Percentiles rank a stretch among this genome's conserved stretches.
Conservation (phyloP, 139 green algal species). For the Chlorella sp. region DNA sequence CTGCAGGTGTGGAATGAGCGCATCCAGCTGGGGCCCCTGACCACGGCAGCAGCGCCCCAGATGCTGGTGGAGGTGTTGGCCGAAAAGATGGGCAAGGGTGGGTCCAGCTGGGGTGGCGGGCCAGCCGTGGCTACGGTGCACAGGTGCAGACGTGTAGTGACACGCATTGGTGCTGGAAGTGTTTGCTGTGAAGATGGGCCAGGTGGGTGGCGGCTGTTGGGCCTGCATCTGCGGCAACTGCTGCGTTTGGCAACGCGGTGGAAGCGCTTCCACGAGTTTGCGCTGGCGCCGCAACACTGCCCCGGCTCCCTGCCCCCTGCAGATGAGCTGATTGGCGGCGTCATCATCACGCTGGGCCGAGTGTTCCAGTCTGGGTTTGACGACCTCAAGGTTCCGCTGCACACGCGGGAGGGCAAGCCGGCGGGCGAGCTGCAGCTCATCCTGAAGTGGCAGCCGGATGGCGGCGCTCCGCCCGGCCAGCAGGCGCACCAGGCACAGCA, state of each 20-base stretch:
- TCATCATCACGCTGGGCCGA: neutral
- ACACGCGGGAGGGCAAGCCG: neutral
- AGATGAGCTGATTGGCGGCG: slow-evolving; percentile 10
- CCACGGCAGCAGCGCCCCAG: neutral
- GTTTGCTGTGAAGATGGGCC: neutral
- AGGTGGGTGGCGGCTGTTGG: neutral
- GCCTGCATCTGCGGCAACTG: neutral
- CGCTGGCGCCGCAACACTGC: neutral
- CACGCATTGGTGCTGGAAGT: too few species aligned
- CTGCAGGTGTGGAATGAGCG: slow-evolving; percentile 13
- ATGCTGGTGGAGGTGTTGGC: slow-evolving; percentile 22
- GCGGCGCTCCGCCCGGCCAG: neutral
- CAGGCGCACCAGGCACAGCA: neutral
- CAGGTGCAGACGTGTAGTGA: neutral
- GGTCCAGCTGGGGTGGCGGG: neutral
- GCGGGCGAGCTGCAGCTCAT: slow-evolving; percentile 21
- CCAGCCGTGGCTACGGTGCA: neutral
- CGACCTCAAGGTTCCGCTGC: slow-evolving; percentile 4
- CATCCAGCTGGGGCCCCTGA: slow-evolving; percentile 2
- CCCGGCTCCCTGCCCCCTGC: neutral
- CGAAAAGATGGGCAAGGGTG: slow-evolving; percentile 4
- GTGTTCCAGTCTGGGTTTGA: neutral
- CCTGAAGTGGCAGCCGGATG: slow-evolving; percentile 8
- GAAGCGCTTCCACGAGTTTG: too few species aligned
- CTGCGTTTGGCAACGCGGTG: too few species aligned